Base-by-base conservation (phyloP, 306 rosid genomes). In the Canavalia gladiata region DNA sequence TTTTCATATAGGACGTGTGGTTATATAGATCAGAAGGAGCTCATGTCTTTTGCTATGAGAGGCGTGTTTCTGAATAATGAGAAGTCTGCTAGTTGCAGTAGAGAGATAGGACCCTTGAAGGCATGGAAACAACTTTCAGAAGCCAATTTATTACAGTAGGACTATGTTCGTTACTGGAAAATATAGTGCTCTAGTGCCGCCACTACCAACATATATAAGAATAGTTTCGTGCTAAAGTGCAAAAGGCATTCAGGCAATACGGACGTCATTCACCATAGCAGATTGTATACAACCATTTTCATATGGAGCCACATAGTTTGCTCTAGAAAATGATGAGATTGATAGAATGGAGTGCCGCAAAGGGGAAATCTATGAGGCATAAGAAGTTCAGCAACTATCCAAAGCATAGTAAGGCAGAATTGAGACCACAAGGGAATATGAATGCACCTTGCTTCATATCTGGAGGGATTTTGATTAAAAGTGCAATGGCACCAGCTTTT, bases 21-120 rank as follows among this genome's bases (percentile, higher is more conserved):
- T 86, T 91, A 87, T 67, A 88, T 91, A 80, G 88, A 93, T 63
- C 93, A 83, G 13, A 82, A 88, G 33, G 98, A 93, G 87, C 74
- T 90, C 37, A 91, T 88, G 94, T 90, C 98, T 11, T 95, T 95
- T 81, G 99, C 99, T 37, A 96, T 97, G 5, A 90, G 97, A 83
- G 98, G 98, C 67, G 68, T 95, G 58, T 89, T 93, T 59, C 82
- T 84, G 89, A 91, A 86, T 72, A 74, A 66, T 8, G 87, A 65
- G 66, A 47, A 55, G 34, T 81, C 86, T 41, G 73, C 80, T 8
- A 70, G 72, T 46, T 56, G 25, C 77, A 39, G 73, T 52, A 46
- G 87, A 39, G 89, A 71, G 74, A 82, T 79, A 79, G 76, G 88
- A 18, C 97, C 93, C 7, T 81, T 90, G 74, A 90, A 84, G 82